These are phyloP conservation scores for Neohortaea acidophila DNA, from an alignment of 495 filamentous ascomycete species.

Conservation along the genomic window DNA sequence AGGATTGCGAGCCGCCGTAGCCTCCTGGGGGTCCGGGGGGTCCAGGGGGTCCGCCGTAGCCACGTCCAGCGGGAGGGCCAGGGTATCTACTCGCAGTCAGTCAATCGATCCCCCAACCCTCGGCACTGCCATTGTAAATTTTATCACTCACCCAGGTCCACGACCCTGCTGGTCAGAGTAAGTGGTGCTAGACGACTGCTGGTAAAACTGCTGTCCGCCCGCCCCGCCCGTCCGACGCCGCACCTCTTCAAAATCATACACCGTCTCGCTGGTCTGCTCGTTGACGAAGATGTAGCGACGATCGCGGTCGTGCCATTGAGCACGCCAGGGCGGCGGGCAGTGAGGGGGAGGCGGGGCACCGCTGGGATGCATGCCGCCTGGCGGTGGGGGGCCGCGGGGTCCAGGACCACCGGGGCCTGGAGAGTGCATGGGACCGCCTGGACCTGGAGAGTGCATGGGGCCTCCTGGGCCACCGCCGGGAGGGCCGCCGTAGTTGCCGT, in stretches of 20 bases:
- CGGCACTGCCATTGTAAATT: not conserved
- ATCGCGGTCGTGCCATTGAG: conserved; percentile 41
- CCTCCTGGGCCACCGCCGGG: too few relatives aligned
- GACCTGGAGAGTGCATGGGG: too few relatives aligned
- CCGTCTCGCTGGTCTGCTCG: conserved; percentile 40
- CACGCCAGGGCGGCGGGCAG: conserved; percentile 42
- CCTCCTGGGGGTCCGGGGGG: too few relatives aligned
- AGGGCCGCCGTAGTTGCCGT: too few relatives aligned
- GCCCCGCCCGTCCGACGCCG: conserved; percentile 1
- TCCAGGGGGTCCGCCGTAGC: not conserved
- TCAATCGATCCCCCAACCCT: not conserved
- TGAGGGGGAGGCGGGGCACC: conserved; percentile 9
- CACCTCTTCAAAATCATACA: conserved; percentile 34
- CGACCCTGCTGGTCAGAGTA: not conserved
- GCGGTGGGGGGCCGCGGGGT: too few relatives aligned
- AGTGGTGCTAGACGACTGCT: too few relatives aligned
- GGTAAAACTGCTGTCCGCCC: too few relatives aligned
- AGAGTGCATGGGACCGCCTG: too few relatives aligned
- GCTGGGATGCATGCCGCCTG: too few relatives aligned
- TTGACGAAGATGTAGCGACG: conserved; percentile 49
- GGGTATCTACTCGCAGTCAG: not conserved
- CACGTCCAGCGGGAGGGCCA: not conserved
- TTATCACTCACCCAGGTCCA: not conserved
- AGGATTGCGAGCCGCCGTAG: too few relatives aligned
- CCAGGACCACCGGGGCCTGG: too few relatives aligned